Evolutionary conservation across 1,284 basidiomycete genomes (phyloP).

Genomic region (Ganoderma boninense): DNA sequence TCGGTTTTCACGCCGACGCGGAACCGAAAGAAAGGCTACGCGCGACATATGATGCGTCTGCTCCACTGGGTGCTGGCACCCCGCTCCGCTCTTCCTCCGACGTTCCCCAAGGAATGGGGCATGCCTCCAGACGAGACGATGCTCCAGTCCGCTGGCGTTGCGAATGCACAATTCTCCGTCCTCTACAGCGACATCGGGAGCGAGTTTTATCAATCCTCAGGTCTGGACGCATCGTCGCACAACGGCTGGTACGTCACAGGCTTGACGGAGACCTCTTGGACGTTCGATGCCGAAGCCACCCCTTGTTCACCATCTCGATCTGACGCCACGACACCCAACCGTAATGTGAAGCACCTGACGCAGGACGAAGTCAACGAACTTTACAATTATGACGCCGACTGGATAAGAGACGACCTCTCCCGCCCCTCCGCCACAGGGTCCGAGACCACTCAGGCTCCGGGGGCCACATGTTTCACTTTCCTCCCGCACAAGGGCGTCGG

Average conservation of each 20-base stretch:
- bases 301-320: background rate
- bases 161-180: constrained; percentile 55
- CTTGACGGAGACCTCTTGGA: constrained; percentile 55
- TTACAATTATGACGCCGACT: constrained; percentile 33
- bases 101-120: constrained; percentile 51
- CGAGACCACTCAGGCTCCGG: background rate
- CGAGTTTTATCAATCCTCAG: constrained; percentile 59
- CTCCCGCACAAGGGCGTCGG: constrained; percentile 56
- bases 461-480: constrained; percentile 47
- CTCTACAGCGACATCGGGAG: constrained; percentile 72
- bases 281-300: background rate
- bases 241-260: constrained; percentile 59
- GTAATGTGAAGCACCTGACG: constrained; percentile 29
- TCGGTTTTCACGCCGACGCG: constrained; percentile 53
- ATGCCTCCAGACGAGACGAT: constrained; percentile 39
- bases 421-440: constrained; percentile 19
- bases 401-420: constrained; percentile 34
- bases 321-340: background rate
- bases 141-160: constrained; percentile 27
- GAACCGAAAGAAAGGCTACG: constrained; percentile 55
- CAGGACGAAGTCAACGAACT: constrained; percentile 32
- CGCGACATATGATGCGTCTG: constrained; percentile 57
- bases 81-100: constrained; percentile 37
- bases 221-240: constrained; percentile 41
- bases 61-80: constrained; percentile 53